Conservation (phyloP, 306 rosid species). For the Begonia loranthoides region DNA sequence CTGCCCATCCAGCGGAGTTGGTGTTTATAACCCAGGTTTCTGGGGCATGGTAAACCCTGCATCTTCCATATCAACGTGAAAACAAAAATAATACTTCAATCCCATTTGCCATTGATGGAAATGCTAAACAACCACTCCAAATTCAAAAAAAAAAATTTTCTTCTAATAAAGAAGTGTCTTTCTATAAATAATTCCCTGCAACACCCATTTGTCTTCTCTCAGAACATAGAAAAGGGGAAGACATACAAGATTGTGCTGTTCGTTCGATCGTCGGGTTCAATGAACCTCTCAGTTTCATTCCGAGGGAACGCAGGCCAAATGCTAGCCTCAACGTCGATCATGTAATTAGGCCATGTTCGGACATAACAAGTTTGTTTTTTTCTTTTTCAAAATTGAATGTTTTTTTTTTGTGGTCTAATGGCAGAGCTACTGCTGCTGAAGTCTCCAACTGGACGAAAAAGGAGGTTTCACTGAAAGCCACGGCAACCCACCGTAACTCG, state of each 20-base stretch:
- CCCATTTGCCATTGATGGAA: too few species aligned
- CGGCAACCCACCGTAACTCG: slow-evolving; percentile 27
- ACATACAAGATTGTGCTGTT: slow-evolving; percentile 48
- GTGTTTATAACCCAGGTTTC: slow-evolving; percentile 75
- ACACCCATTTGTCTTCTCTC: slow-evolving; percentile 9
- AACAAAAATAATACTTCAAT: too few species aligned
- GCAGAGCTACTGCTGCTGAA: slow-evolving; percentile 54
- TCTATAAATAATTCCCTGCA: too few species aligned
- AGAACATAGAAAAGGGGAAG: slow-evolving; percentile 80
- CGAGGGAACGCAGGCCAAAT: slow-evolving; percentile 29
- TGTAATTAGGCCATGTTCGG: slow-evolving; percentile 21
- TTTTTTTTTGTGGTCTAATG: not conserved
- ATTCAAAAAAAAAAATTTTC: too few species aligned
- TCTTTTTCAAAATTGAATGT: too few species aligned
- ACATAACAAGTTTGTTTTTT: too few species aligned
- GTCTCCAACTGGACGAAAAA: slow-evolving; percentile 33
- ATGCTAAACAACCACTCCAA: too few species aligned
- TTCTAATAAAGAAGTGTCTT: too few species aligned
- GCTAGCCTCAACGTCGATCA: slow-evolving; percentile 45
- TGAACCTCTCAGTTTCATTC: slow-evolving; percentile 43
- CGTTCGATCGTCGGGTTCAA: slow-evolving; percentile 50
- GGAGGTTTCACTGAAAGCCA: slow-evolving; percentile 29
- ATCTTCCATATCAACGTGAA: too few species aligned
- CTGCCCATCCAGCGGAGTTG: slow-evolving; percentile 68
- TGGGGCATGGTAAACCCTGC: slow-evolving; percentile 68